Evolutionary conservation across 768 basidiomycete genomes (phyloP).

Genomic region (Tricholoma sp.): DNA sequence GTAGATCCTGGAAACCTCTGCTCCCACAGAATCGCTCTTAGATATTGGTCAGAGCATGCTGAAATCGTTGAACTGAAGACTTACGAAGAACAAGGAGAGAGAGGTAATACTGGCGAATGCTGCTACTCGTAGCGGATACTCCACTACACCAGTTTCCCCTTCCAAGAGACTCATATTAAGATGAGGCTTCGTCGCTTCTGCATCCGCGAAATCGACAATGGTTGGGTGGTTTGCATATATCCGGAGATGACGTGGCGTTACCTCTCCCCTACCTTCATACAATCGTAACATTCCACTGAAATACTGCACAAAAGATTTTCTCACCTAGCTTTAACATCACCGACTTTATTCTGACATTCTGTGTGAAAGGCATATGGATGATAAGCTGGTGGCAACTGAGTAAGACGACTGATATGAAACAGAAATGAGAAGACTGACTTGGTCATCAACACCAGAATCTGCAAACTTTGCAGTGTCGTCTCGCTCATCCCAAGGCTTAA

Average conservation of each 20-base stretch:
- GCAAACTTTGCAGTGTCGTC: constrained; percentile 62
- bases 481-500: constrained; percentile 80
- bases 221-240: constrained; percentile 70
- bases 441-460: constrained; percentile 82
- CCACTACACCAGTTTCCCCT: constrained; percentile 61
- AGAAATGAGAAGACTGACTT: constrained; percentile 39
- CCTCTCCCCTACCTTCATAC: constrained; percentile 59
- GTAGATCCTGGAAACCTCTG: constrained; percentile 62
- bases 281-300: background rate
- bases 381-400: constrained; percentile 48
- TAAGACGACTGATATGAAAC: background rate
- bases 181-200: constrained; percentile 63
- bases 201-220: constrained; percentile 76
- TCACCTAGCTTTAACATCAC: constrained; percentile 73
- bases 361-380: constrained; percentile 74
- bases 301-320: constrained; percentile 10
- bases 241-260: constrained; percentile 69
- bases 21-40: constrained; percentile 65
- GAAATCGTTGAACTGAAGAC: constrained; percentile 22
- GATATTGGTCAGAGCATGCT: background rate
- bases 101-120: constrained; percentile 73
- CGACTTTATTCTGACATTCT: constrained; percentile 73
- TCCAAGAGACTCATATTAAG: constrained; percentile 67
- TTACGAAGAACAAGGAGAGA: constrained; percentile 75
- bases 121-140: constrained; percentile 74